Base-by-base conservation (phyloP, 2,329 filamentous ascomycete species). In the Penicillium decumbens region DNA sequence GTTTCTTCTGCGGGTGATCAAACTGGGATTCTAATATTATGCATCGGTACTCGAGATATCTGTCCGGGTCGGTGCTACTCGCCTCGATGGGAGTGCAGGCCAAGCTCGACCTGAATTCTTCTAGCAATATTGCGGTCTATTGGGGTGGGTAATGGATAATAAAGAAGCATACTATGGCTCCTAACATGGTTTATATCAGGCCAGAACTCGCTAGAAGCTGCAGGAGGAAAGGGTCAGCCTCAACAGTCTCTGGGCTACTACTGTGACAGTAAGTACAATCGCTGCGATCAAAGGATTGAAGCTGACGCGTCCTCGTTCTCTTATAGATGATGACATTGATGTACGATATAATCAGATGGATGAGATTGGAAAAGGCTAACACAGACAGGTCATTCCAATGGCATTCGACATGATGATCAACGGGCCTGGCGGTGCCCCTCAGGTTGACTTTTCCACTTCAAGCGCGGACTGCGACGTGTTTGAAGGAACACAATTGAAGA, bases 361-460 rank as follows among this genome's bases (percentile, higher is more conserved):
- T 7, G 15, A 3, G 1, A 7, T 8, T 8, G 3, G 12, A 4
- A 8, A 1, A 25, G 32, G 27, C 50, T 65, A 35, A 64, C 10
- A 45, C 47, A 28, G 49, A 7, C 50, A 82, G 76, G 78, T 86
- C 49, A 82, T 88, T 44, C 79, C 81, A 1, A 60, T 88, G 43
- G 77, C 83, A 1, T 88, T 88, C 61, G 60, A 87, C 48, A 77
- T 77, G 43, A 75, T 73, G 41, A 78, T 88, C 54, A 77, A 72
- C 39, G 77, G 75, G 13, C 72, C 74, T 3, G 75, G 73, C 20
- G 71, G 72, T 10, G 70, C 69, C 18, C 76, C 79, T 0, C 72
- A 75, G 35, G 70, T 83, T 49, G 85, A 88, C 68, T 84, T 88
- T 60, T 79, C 84, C 46, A 85, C 81, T 53, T 77, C 80, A 6